Evolutionary conservation across 768 basidiomycete genomes (phyloP).

Genomic region (Lentinus brumalis): DNA sequence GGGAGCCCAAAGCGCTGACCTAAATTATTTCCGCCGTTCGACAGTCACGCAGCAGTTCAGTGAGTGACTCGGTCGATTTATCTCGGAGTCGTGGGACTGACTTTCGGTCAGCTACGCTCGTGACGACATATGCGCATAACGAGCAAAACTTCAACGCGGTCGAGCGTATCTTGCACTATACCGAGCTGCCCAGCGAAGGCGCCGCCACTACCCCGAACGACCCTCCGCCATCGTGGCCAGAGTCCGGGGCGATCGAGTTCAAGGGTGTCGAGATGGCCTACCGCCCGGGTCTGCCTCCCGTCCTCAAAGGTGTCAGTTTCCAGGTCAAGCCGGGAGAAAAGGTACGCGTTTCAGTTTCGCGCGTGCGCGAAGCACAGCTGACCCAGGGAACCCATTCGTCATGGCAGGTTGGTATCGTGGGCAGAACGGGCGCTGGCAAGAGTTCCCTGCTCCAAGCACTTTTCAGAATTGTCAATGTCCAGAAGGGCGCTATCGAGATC

Average conservation of each 20-base stretch:
- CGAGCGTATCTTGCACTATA: constrained; percentile 71
- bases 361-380: not conserved
- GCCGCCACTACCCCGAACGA: constrained; percentile 42
- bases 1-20: not conserved
- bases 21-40: not conserved
- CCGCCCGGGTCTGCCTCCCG: constrained; percentile 83
- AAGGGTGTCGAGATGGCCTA: constrained; percentile 79
- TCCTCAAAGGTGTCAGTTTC: constrained; percentile 80
- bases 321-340: constrained; percentile 77
- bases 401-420: constrained; percentile 47
- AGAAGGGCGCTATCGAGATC: constrained; percentile 56
- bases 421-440: constrained; percentile 52
- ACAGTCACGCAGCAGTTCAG: constrained; percentile 57
- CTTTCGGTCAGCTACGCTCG: constrained; percentile 47
- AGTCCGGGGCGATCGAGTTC: constrained; percentile 70
- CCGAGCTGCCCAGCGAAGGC: constrained; percentile 61
- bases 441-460: constrained; percentile 45
- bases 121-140: constrained; percentile 57
- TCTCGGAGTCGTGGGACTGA: not conserved
- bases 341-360: constrained; percentile 39
- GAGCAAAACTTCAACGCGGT: constrained; percentile 77
- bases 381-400: not conserved
- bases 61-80: constrained; percentile 30
- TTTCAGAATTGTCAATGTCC: constrained; percentile 59
- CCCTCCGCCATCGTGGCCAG: constrained; percentile 73